Conservation (phyloP, 805 yeast species). For the Isabelozyma gotoi region DNA sequence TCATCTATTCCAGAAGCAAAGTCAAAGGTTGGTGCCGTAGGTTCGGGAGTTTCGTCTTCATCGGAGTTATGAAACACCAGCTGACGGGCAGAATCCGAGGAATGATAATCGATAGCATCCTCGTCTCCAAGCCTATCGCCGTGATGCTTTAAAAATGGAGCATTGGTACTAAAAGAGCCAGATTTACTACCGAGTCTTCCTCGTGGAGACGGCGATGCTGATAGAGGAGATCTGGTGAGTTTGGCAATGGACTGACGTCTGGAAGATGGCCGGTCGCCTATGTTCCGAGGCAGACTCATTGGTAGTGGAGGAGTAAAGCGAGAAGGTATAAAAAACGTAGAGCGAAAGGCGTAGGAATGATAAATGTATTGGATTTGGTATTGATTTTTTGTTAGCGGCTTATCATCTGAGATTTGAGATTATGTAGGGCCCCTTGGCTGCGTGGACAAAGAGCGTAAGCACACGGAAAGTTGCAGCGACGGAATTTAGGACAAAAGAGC, state of each 20-base stretch:
- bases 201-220: slow-evolving; percentile 22
- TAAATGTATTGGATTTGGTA: no score
- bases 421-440: no score
- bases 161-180: slow-evolving; percentile 11
- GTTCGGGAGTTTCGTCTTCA: slow-evolving; percentile 15
- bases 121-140: slow-evolving; percentile 8
- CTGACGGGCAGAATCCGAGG: slow-evolving; percentile 6
- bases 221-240: slow-evolving; percentile 28
- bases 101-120: slow-evolving; percentile 11
- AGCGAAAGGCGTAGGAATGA: no score
- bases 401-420: no score
- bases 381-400: no score
- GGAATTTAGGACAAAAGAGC: no score
- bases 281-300: slow-evolving; percentile 12
- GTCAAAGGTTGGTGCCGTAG: slow-evolving; percentile 10
- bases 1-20: slow-evolving; percentile 25
- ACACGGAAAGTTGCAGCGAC: no score
- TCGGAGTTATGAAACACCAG: slow-evolving; percentile 7
- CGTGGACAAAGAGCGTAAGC: no score
- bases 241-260: slow-evolving; percentile 27
- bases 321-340: no score
- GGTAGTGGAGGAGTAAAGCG: no score
- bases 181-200: slow-evolving; percentile 8
- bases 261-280: background rate
- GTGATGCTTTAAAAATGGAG: slow-evolving; percentile 17